Evolutionary conservation across 192 early-diverging fungal genomes (phyloP), one percentile per base, ranked within the genome.

Genomic region (Rhizophagus prolifer): DNA sequence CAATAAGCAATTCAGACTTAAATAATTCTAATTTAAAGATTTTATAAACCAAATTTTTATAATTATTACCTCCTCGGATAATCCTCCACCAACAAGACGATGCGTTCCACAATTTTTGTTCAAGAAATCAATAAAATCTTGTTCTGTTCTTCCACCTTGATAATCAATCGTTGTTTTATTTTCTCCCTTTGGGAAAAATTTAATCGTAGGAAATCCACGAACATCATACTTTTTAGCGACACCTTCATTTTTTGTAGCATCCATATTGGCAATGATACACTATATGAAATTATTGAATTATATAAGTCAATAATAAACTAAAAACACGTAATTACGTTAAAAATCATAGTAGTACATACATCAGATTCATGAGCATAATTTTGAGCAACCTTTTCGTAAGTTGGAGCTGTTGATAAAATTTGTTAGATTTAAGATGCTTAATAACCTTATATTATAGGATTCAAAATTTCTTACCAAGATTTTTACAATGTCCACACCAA

Each of bases 401-500:
- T 94, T 16, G 96, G 96, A 41, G 95, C 95, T 85, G 77, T 46
- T 16, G 58, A 74, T 9, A 23, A n/a, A 60, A 16, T 12, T 26
- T 81, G n/a, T 82, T 38, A 34, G 34, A n/a, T 63, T 13, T 58
- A 44, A 41, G 9, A 58, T 16, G 41, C 3, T 31, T 50, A 31
- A 16, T 7, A n/a, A 23, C 2, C 10, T 21, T 12, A 58, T 1
- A 41, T 10, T 59, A 62, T 30, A 12, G 34, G n/a, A 38, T 14
- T 16, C 41, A 72, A 58, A 23, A 28, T 31, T 9, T 47, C 26
- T 73, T 87, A 89, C 88, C 83, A 68, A 90, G 70, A 61, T 54
- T 88, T 71, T 88, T 88, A 83, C 87, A 96, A 82, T 96, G 94
- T 12, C 94, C 95, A 80, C 93, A 96, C 93, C 94, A 97, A 25